phyloP scores from a whole-genome alignment of 805 yeast species.

The Yamadazyma ubonensis region DNA sequence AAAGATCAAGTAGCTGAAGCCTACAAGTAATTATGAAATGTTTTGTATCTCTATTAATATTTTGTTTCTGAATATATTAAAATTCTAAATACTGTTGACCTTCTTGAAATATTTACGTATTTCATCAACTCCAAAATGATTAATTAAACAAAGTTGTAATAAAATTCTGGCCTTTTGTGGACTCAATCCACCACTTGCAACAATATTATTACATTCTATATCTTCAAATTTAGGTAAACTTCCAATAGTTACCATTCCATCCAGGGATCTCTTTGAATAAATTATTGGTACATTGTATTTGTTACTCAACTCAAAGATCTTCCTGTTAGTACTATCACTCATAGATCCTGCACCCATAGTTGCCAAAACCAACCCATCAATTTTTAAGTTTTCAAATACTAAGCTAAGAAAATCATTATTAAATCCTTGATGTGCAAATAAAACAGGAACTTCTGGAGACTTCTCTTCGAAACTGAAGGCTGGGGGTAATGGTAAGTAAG shows the following conservation, averaged over 20 bases:
- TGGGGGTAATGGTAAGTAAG: constrained; percentile 30
- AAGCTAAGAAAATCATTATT: constrained; percentile 47
- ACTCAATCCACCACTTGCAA: constrained; percentile 64
- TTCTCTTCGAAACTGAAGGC: constrained; percentile 15
- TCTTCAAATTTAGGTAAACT: constrained; percentile 30
- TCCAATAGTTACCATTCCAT: constrained; percentile 66
- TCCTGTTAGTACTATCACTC: constrained; percentile 48
- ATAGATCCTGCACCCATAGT: constrained; percentile 73
- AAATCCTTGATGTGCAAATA: constrained; percentile 63
- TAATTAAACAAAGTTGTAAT: constrained; percentile 53
- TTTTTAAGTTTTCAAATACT: constrained; percentile 43
- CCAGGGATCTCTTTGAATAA: constrained; percentile 66
- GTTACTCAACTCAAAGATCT: constrained; percentile 39
- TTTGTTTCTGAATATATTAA: constrained; percentile 2
- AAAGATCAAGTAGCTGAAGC: constrained; percentile 65
- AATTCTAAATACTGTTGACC: constrained; percentile 6
- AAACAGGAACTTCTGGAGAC: constrained; percentile 50
- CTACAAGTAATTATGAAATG: constrained; percentile 31
- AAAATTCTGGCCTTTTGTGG: constrained; percentile 64
- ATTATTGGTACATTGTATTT: constrained; percentile 49
- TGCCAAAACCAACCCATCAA: constrained; percentile 61
- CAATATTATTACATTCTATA: constrained; percentile 33
- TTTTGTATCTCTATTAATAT: constrained; percentile 2
- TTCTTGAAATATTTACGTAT: constrained; percentile 46
- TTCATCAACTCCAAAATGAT: constrained; percentile 35